A percentile compares a stretch with the other conserved stretches of the same genome.
phyloP scores from a whole-genome alignment of 768 basidiomycete species.

The Tricholoma sp. region DNA sequence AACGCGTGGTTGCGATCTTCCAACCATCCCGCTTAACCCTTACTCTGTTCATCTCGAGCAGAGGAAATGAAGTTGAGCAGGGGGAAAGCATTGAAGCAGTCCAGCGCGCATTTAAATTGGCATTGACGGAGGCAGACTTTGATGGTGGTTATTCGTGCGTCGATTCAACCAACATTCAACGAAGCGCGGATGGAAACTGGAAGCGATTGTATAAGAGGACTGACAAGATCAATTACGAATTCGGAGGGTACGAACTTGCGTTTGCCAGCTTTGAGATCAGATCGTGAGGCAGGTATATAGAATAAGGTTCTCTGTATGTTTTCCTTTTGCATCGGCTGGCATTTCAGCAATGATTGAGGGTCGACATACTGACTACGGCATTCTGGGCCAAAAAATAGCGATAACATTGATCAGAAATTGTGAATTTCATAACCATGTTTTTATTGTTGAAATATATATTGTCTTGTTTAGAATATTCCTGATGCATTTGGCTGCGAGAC shows the following conservation, averaged over 20 bases:
- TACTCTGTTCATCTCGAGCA: slow-evolving; percentile 84
- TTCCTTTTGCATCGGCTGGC: background rate
- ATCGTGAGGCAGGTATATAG: slow-evolving; percentile 6
- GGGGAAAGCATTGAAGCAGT: slow-evolving; percentile 64
- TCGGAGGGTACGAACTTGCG: slow-evolving; percentile 86
- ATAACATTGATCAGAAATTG: too few species aligned
- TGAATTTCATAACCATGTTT: too few species aligned
- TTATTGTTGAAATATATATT: too few species aligned
- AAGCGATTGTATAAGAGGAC: slow-evolving; percentile 63
- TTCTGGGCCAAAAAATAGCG: too few species aligned
- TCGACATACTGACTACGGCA: too few species aligned
- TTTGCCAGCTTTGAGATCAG: slow-evolving; percentile 76
- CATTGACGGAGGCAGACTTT: slow-evolving; percentile 37
- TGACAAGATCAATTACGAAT: slow-evolving; percentile 98
- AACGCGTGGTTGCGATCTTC: slow-evolving; percentile 90
- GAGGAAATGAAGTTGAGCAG: slow-evolving; percentile 40
- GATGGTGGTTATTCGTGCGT: background rate
- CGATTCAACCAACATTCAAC: slow-evolving; percentile 7
- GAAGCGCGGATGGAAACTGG: background rate
- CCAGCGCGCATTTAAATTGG: slow-evolving; percentile 67
- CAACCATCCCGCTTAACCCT: slow-evolving; percentile 80
- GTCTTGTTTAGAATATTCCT: too few species aligned
- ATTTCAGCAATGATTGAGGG: background rate
- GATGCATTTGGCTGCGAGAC: too few species aligned
- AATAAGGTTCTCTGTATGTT: background rate